These are phyloP conservation scores for Calocybe gambosa DNA, from an alignment of 1,284 basidiomycete species.

Conservation along the genomic window DNA sequence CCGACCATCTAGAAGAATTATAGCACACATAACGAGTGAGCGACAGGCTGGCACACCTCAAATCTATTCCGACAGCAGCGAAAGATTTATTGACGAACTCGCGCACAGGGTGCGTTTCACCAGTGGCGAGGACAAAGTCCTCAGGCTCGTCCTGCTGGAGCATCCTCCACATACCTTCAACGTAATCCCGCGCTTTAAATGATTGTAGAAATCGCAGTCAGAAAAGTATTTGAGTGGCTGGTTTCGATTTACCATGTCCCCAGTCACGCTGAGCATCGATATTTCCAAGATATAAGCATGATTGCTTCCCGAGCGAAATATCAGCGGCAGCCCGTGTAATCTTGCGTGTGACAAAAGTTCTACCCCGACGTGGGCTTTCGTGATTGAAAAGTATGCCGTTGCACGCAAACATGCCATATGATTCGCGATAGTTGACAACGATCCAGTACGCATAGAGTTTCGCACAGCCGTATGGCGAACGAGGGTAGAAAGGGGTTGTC, in stretches of 20 bases:
- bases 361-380: slow-evolving; percentile 84
- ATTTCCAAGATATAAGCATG: slow-evolving; percentile 86
- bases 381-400: slow-evolving; percentile 93
- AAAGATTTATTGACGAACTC: slow-evolving; percentile 89
- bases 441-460: slow-evolving; percentile 90
- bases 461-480: slow-evolving; percentile 86
- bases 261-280: slow-evolving; percentile 88
- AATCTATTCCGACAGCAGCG: slow-evolving; percentile 52
- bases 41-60: slow-evolving; percentile 41
- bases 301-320: slow-evolving; percentile 79
- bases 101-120: slow-evolving; percentile 86
- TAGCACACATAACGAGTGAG: background rate
- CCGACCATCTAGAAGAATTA: slow-evolving; percentile 57
- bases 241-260: slow-evolving; percentile 70
- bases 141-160: slow-evolving; percentile 76
- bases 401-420: slow-evolving; percentile 88
- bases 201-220: slow-evolving; percentile 3
- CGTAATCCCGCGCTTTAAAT: slow-evolving; percentile 70
- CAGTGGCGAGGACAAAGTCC: slow-evolving; percentile 89
- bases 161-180: slow-evolving; percentile 95
- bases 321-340: slow-evolving; percentile 87
- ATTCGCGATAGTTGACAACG: slow-evolving; percentile 87
- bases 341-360: slow-evolving; percentile 93
- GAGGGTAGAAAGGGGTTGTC: slow-evolving; percentile 90
- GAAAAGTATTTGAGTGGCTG: background rate